Evolutionary conservation across 495 filamentous ascomycete genomes (phyloP), one percentile per base, ranked within the genome.

Genomic region (Acidomyces sp.): DNA sequence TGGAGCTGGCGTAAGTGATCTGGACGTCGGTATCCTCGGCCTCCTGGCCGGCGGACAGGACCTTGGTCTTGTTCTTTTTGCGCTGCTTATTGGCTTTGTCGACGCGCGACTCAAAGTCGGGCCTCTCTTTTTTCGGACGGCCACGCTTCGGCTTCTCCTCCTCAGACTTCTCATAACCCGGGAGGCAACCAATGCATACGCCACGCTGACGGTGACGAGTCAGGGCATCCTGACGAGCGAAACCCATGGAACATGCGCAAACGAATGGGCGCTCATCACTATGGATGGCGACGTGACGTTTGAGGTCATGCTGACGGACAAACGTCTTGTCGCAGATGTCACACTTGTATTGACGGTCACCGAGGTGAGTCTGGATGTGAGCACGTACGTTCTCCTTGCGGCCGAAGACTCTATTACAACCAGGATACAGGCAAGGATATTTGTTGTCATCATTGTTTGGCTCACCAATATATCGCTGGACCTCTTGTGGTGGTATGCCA

Each of bases 301-400:
- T 97, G 41, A 96, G 74, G 55, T 97, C 90, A 56, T 97, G 92
- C 46, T 90, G 86, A 19, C 90, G 77, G 43, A 96, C 92, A 53
- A 97, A 97, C 58, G 83, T 84, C 59, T 95, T 95, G 18, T 77
- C 68, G 62, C 90, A 97, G 17, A 78, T 71, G 35, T 82, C 79
- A 57, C 90, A 97, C 53, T 77, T 74, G 62, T 78, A 97, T 55
- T 93, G 92, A 21, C 92, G 73, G 49, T 96, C 92, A 47, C 87
- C 87, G 39, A 97, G 77, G 55, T 97, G 90, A 1, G 90, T 95
- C 59, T 97, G 90, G 30, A 97, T 82, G 58, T 97, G 90, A 6
- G 85, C 88, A 54, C 88, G 92, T 65, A 94, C 92, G 59, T 97
- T 97, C 61, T 97, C 90, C 57, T 93, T 90, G 34, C 90, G 72